Evolutionary conservation across 1,139 yeast genomes (phyloP).

Genomic region (Pichia sp.): DNA sequence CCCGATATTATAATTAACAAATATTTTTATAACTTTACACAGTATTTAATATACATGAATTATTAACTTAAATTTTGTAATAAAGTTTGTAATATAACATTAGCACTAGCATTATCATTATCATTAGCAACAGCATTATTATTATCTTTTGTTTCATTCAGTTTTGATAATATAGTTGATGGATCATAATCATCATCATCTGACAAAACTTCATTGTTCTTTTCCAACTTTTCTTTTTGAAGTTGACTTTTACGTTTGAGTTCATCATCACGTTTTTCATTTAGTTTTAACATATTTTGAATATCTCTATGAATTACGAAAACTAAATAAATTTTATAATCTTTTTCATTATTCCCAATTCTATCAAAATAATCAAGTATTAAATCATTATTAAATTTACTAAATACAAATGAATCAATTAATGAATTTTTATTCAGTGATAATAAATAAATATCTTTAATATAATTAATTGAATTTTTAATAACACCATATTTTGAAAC

Average conservation of each 20-base stretch:
- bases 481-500: conserved; percentile 45
- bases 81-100: not conserved
- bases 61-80: not conserved
- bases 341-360: not conserved
- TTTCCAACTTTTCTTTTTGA: not conserved
- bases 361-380: conserved; percentile 6
- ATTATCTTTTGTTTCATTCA: not conserved
- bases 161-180: not conserved
- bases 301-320: conserved; percentile 7
- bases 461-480: conserved; percentile 40
- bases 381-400: conserved; percentile 10
- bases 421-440: conserved; percentile 32
- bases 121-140: not conserved
- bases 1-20: too few relatives aligned
- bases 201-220: not conserved
- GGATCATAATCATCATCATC: not conserved
- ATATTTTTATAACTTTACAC: not conserved
- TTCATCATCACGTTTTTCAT: not conserved
- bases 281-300: not conserved
- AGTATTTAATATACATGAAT: not conserved
- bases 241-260: not conserved
- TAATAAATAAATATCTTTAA: conserved; percentile 62
- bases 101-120: not conserved
- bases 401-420: conserved; percentile 11
- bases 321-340: conserved; percentile 14